Evolutionary conservation across 306 rosid genomes (phyloP), one percentile per base, ranked within the genome.

Genomic region (Glycine tomentella): DNA sequence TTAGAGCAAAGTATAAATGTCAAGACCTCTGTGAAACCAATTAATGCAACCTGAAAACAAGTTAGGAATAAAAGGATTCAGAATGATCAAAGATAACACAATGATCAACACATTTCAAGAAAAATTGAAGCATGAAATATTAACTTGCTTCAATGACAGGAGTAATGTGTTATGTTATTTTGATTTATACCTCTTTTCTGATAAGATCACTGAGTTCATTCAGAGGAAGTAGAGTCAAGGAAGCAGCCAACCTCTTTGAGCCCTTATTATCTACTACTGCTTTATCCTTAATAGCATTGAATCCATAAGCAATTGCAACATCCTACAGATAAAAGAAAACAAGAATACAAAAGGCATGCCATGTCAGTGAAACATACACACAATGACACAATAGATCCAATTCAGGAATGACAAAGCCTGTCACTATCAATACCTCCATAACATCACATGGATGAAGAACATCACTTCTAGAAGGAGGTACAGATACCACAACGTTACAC

Each of bases 401-500:
- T 25, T 52, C 31, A 44, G 45, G 75, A 75, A 59, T 52, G 51
- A 68, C 45, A 74, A 42, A 52, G 62, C 64, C 7, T 36, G 62
- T 74, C 20, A 68, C 73, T 50, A 73, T 7, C 56, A 56, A 40
- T 75, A 95, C 99, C 99, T 93, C 99, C 99, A 91, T 88, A 75
- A 95, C 92, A 87, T 95, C 98, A 84, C 98, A 93, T 63, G 99
- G 92, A 69, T 95, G 99, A 86, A 95, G 97, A 68, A 95, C 80
- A 25, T 95, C 99, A 86, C 98, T 95, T 86, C 99, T 95, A 57
- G 88, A 84, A 75, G 98, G 98, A 70, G 99, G 99, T 75, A 95
- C 97, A 9, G 89, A 82, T 61, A 95, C 93, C 49, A 63, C 78
- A 58, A 91, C 69, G 53, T 40, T 81, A 77, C 79, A 74, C 77